Evolutionary conservation across 139 green algal genomes (phyloP).

Genomic region (Volvox africanus): DNA sequence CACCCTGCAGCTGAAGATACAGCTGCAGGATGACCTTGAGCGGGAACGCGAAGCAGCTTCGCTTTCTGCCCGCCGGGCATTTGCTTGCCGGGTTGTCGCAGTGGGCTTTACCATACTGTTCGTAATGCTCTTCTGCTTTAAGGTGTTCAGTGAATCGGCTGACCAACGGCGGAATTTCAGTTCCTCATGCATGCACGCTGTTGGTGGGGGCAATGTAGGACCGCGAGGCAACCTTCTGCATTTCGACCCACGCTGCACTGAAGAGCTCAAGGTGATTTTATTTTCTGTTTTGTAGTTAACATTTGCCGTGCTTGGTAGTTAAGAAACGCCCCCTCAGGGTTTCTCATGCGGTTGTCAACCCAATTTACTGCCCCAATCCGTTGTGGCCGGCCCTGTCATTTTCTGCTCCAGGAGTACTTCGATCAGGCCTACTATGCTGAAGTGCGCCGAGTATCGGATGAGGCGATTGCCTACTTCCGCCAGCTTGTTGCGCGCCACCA

Average conservation of each 20-base stretch:
- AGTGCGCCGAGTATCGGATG: constrained; percentile 22
- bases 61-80: background rate
- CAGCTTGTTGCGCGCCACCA: background rate
- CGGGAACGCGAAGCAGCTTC: background rate
- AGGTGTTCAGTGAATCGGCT: background rate
- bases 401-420: constrained; percentile 34
- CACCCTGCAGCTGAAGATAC: background rate
- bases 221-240: constrained; percentile 19
- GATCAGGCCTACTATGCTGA: constrained; percentile 20
- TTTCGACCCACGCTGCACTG: constrained; percentile 2
- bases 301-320: too few species aligned
- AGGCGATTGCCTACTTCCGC: constrained; percentile 13
- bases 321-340: too few species aligned
- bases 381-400: too few species aligned
- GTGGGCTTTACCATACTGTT: background rate
- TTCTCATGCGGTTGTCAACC: too few species aligned
- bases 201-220: constrained; percentile 37
- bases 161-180: background rate
- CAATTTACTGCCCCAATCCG: too few species aligned
- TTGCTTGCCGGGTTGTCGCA: constrained; percentile 2
- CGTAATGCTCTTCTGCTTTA: background rate
- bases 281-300: too few species aligned
- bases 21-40: background rate
- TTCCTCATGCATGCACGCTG: constrained; percentile 24
- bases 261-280: constrained; percentile 14